These are phyloP conservation scores for Kwoniella europaea DNA, from an alignment of 768 basidiomycete genomes.

Conservation along the genomic window DNA sequence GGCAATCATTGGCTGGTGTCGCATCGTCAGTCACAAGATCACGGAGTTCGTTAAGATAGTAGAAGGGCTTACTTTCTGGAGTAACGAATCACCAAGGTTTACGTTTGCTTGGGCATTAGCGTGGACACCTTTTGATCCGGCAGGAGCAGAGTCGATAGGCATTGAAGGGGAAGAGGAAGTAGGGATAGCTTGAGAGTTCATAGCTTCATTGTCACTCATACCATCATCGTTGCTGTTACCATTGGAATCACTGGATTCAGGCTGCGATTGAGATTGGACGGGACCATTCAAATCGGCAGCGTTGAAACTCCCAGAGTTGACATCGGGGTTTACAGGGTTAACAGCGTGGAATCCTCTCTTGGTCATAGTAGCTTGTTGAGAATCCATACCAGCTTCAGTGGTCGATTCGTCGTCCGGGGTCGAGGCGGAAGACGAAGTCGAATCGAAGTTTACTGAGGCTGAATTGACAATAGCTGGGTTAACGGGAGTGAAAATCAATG, in stretches of 20 bases:
- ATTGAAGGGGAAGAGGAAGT: constrained; percentile 1
- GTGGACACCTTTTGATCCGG: neutral
- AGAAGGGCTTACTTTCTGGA: constrained; percentile 10
- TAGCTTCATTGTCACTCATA: neutral
- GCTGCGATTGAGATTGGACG: neutral
- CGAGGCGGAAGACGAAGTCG: neutral
- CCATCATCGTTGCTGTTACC: neutral
- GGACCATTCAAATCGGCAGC: neutral
- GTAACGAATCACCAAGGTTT: constrained; percentile 1
- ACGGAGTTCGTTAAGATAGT: neutral
- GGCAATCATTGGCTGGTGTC: constrained; percentile 19
- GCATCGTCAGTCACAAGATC: neutral
- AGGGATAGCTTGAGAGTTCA: neutral
- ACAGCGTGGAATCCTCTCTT: constrained; percentile 4
- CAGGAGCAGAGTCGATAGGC: neutral
- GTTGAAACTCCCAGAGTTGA: neutral
- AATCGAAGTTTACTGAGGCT: constrained; percentile 18
- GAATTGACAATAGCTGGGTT: constrained; percentile 32
- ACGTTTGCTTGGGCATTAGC: constrained; percentile 12
- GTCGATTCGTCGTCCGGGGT: neutral
- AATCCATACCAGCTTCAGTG: neutral
- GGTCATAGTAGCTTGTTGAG: constrained; percentile 23
- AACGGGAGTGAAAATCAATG: constrained; percentile 43
- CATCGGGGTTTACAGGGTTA: constrained; percentile 2
- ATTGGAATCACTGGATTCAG: constrained; percentile 2